These are phyloP conservation scores for Starmerella kuoi DNA, from an alignment of 805 yeast genomes.

Conservation along the genomic window DNA sequence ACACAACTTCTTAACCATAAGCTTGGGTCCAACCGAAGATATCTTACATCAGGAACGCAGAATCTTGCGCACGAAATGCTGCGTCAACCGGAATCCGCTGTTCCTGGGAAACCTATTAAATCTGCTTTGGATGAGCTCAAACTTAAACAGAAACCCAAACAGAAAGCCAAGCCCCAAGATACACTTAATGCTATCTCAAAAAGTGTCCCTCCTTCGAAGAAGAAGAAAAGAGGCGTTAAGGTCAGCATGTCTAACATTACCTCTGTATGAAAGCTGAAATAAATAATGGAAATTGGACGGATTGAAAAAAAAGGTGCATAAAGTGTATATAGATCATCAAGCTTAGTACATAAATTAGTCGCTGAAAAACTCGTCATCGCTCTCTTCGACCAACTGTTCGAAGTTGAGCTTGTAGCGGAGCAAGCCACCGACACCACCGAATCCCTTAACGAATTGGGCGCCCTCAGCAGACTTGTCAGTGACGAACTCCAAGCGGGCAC, in stretches of 20 bases:
- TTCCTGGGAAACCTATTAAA: conserved; percentile 18
- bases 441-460: conserved; percentile 94
- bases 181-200: not conserved
- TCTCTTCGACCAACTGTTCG: conserved; percentile 82
- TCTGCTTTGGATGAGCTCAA: conserved; percentile 22
- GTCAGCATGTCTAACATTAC: not conserved
- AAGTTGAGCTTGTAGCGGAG: conserved; percentile 94
- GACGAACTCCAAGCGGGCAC: conserved; percentile 92
- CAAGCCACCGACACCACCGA: conserved; percentile 97
- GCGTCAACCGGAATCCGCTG: conserved; percentile 15
- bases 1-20: conserved; percentile 20
- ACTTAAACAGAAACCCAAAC: conserved; percentile 4
- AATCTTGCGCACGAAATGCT: conserved; percentile 28
- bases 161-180: not conserved
- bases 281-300: no score
- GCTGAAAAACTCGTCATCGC: conserved; percentile 78
- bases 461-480: conserved; percentile 96
- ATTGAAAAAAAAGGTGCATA: not conserved
- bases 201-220: not conserved
- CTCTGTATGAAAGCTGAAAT: not conserved
- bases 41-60: conserved; percentile 27
- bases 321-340: not conserved
- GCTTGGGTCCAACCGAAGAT: conserved; percentile 24
- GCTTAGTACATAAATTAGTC: no score
- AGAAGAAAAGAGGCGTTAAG: not conserved